Evolutionary conservation across 2,329 filamentous ascomycete genomes (phyloP).

Genomic region (Boeremia lycopersici): DNA sequence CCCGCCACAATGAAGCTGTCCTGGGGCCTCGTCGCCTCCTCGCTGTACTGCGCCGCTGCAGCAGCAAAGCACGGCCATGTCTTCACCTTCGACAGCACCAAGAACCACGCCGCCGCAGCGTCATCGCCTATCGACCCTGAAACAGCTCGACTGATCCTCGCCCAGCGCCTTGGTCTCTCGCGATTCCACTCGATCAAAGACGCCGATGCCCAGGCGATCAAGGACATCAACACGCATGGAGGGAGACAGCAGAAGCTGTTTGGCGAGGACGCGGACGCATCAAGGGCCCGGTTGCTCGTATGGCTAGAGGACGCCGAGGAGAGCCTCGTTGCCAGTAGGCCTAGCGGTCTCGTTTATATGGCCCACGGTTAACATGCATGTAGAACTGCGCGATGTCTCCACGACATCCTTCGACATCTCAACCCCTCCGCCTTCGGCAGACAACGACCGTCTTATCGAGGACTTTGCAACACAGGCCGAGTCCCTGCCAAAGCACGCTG

Average conservation of each 20-base stretch:
- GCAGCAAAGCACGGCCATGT: slow-evolving; percentile 44
- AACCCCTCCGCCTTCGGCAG: slow-evolving; percentile 37
- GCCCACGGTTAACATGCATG: slow-evolving; percentile 20
- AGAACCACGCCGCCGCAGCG: slow-evolving; percentile 19
- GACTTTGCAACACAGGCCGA: slow-evolving; percentile 46
- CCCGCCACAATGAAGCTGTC: slow-evolving; percentile 53
- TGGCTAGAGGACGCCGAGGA: slow-evolving; percentile 50
- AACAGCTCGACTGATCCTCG: slow-evolving; percentile 57
- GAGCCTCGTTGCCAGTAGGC: slow-evolving; percentile 39
- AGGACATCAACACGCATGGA: slow-evolving; percentile 56
- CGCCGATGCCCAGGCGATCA: slow-evolving; percentile 49
- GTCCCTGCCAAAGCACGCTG: slow-evolving; percentile 34
- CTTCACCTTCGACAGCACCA: slow-evolving; percentile 43
- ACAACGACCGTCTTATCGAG: slow-evolving; percentile 44
- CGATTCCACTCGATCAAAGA: slow-evolving; percentile 54
- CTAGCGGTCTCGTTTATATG: not conserved
- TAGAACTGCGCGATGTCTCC: slow-evolving; percentile 3
- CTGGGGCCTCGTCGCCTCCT: slow-evolving; percentile 47
- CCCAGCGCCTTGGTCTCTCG: slow-evolving; percentile 57
- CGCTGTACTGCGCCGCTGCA: slow-evolving; percentile 46
- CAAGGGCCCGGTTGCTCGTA: slow-evolving; percentile 43
- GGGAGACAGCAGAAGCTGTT: slow-evolving; percentile 50
- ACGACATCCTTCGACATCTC: slow-evolving; percentile 39
- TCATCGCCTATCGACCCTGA: slow-evolving; percentile 45
- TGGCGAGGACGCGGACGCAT: slow-evolving; percentile 28